Evolutionary conservation across 75 land plant genomes (phyloP).

Genomic region (Pseudotsuga menziesii): DNA sequence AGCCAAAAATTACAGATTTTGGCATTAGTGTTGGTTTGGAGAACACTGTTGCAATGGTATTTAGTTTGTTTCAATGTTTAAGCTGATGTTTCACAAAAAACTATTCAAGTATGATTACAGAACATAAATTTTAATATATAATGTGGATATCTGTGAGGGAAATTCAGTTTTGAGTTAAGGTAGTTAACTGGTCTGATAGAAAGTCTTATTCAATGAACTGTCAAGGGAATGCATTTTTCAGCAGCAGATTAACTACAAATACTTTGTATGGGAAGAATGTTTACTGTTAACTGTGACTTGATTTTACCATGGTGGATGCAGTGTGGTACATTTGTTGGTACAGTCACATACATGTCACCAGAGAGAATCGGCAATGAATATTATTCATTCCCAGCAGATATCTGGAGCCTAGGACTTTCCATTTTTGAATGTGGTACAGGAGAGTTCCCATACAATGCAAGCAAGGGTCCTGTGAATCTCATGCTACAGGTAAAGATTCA

Average conservation of each 20-base stretch:
- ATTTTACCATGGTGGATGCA: constrained; percentile 18
- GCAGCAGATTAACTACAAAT: neutral
- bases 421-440: constrained; percentile 97
- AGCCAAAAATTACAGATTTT: constrained; percentile 98
- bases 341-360: constrained; percentile 99
- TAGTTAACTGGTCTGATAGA: neutral
- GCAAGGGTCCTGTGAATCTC: constrained; percentile 92
- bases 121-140: neutral
- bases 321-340: constrained; percentile 99
- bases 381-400: constrained; percentile 97
- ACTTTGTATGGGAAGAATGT: neutral
- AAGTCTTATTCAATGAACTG: neutral
- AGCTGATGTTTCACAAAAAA: neutral
- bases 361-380: constrained; percentile 91
- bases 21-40: constrained; percentile 98
- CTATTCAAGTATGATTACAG: neutral
- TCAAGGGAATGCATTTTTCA: neutral
- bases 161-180: neutral
- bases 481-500: constrained; percentile 77
- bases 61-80: constrained; percentile 17
- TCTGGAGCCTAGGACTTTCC: constrained; percentile 96
- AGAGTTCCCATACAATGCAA: constrained; percentile 89
- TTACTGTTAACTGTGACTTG: neutral
- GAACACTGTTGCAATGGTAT: constrained; percentile 95
- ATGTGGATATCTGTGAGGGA: neutral